Conservation (phyloP, 1,284 basidiomycete species). For the Ceratobasidium sp. region DNA sequence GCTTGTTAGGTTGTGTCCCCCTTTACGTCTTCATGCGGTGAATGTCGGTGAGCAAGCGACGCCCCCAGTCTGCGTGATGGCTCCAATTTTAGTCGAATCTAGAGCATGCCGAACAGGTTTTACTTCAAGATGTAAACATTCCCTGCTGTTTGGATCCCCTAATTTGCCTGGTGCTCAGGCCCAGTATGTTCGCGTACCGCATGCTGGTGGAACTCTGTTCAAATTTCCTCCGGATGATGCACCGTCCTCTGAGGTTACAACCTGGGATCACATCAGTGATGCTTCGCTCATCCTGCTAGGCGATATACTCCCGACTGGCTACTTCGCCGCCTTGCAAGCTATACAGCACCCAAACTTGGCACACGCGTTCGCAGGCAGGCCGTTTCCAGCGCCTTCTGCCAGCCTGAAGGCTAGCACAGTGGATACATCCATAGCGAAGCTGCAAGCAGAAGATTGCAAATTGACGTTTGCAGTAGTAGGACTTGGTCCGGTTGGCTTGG, state of each 20-base stretch:
- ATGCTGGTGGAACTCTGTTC: conserved; percentile 82
- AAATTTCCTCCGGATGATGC: conserved; percentile 63
- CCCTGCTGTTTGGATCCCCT: conserved; percentile 77
- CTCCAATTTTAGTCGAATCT: neutral
- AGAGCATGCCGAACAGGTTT: conserved; percentile 81
- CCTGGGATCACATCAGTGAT: conserved; percentile 61
- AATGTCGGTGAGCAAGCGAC: conserved; percentile 70
- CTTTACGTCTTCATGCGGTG: conserved; percentile 85
- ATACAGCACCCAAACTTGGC: conserved; percentile 75
- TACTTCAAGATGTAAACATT: conserved; percentile 77
- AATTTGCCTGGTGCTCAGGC: conserved; percentile 84
- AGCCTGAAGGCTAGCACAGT: neutral
- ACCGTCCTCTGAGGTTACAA: conserved; percentile 54
- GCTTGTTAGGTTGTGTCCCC: conserved; percentile 75
- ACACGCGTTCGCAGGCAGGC: conserved; percentile 47
- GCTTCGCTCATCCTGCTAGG: conserved; percentile 77
- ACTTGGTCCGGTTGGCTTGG: conserved; percentile 78
- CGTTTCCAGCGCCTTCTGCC: neutral
- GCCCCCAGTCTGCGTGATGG: neutral
- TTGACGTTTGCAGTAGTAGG: conserved; percentile 74
- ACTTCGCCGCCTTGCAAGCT: conserved; percentile 77
- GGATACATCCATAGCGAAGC: neutral
- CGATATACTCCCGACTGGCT: conserved; percentile 79
- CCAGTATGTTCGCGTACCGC: conserved; percentile 84
- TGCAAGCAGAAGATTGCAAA: conserved; percentile 57